phyloP scores from a whole-genome alignment of 2,329 filamentous ascomycete species.

The Thelonectria blattea region DNA sequence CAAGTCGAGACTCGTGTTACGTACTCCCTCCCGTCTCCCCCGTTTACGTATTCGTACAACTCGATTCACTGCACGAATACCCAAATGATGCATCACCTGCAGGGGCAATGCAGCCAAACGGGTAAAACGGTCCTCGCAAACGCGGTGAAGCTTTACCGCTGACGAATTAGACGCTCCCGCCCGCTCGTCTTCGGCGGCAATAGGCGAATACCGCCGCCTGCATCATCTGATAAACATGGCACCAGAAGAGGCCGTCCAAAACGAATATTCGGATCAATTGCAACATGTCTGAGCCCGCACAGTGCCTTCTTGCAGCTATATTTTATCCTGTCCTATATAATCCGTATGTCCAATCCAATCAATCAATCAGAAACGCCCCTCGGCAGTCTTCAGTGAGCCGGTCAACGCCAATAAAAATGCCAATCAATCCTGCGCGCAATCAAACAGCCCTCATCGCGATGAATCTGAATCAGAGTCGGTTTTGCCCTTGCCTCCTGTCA shows the following conservation, averaged over 20 bases:
- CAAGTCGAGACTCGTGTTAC: too few species aligned
- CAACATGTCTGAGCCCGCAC: too few species aligned
- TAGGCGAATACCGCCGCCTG: background rate
- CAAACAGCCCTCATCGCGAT: background rate
- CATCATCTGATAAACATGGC: background rate
- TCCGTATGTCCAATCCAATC: background rate
- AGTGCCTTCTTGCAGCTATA: background rate
- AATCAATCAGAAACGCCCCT: background rate
- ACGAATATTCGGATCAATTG: too few species aligned
- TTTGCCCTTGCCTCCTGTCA: constrained; percentile 40
- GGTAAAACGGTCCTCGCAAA: background rate
- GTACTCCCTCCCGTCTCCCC: background rate
- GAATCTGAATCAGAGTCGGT: constrained; percentile 1
- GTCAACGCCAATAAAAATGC: background rate
- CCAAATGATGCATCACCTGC: background rate
- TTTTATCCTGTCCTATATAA: background rate
- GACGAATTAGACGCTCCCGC: too few species aligned
- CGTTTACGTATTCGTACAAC: background rate
- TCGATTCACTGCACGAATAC: background rate
- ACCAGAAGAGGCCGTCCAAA: too few species aligned
- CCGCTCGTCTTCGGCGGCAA: background rate
- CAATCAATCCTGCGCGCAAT: background rate
- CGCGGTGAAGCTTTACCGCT: too few species aligned
- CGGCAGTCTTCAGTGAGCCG: background rate
- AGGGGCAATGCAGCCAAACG: background rate